A percentile compares a stretch with the other conserved stretches of the same genome.
These are phyloP conservation scores for Magnusiomyces paraingens DNA, from an alignment of 1,139 yeast genomes.

Conservation along the genomic window DNA sequence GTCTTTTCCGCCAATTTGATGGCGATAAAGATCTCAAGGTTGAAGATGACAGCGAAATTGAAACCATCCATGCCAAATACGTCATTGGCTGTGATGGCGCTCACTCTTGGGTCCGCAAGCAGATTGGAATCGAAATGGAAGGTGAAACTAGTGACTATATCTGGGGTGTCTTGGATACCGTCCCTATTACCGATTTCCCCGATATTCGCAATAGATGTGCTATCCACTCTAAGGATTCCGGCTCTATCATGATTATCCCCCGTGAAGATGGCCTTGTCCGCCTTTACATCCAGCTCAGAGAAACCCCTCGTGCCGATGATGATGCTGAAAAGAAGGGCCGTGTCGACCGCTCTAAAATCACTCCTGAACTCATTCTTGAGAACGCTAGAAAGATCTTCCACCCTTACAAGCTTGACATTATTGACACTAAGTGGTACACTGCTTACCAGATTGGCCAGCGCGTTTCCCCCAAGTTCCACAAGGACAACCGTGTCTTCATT, in stretches of 20 bases:
- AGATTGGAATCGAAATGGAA: slow-evolving; percentile 30
- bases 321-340: slow-evolving; percentile 22
- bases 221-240: slow-evolving; percentile 33
- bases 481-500: slow-evolving; percentile 31
- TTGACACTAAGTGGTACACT: slow-evolving; percentile 35
- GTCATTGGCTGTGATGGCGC: slow-evolving; percentile 39
- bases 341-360: slow-evolving; percentile 31
- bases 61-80: slow-evolving; percentile 32
- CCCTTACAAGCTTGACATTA: slow-evolving; percentile 34
- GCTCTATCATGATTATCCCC: slow-evolving; percentile 36
- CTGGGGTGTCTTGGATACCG: slow-evolving; percentile 38
- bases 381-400: slow-evolving; percentile 32
- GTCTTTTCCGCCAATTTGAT: slow-evolving; percentile 33
- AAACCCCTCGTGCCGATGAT: slow-evolving; percentile 26
- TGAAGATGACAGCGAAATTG: slow-evolving; percentile 13
- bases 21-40: slow-evolving; percentile 26
- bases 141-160: slow-evolving; percentile 37
- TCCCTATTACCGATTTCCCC: slow-evolving; percentile 36
- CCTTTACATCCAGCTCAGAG: slow-evolving; percentile 32
- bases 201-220: slow-evolving; percentile 36
- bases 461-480: slow-evolving; percentile 31
- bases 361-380: slow-evolving; percentile 30
- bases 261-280: slow-evolving; percentile 35
- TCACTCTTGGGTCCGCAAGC: slow-evolving; percentile 36
- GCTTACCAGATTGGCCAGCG: slow-evolving; percentile 38